Conservation (phyloP, 148 eudicot genomes). For the Arbutus unedo region DNA sequence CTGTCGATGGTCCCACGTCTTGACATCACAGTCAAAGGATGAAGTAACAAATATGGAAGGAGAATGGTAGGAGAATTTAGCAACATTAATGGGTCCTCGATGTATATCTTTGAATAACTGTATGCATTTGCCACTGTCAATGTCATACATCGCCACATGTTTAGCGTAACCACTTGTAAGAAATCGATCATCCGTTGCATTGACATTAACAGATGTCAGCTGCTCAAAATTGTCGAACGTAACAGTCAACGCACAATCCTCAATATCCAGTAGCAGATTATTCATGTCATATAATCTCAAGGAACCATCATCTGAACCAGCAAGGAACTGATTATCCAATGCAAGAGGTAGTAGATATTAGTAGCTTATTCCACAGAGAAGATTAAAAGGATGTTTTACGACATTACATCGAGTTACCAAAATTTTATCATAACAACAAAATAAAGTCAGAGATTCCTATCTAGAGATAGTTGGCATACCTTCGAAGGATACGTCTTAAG, state of each 20-base stretch:
- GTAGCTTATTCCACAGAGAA: not conserved
- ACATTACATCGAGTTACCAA: not conserved
- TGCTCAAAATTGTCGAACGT: slow-evolving; percentile 54
- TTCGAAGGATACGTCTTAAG: slow-evolving; percentile 65
- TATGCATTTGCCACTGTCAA: slow-evolving; percentile 49
- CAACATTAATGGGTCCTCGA: slow-evolving; percentile 71
- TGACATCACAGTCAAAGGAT: slow-evolving; percentile 71
- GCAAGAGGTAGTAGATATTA: slow-evolving; percentile 11
- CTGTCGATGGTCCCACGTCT: slow-evolving; percentile 83
- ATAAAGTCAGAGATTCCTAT: not conserved
- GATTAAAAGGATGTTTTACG: not conserved
- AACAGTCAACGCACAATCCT: slow-evolving; percentile 21
- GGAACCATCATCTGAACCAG: slow-evolving; percentile 75
- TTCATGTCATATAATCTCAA: slow-evolving; percentile 66
- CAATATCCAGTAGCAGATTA: slow-evolving; percentile 21
- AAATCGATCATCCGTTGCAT: slow-evolving; percentile 66
- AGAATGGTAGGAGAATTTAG: slow-evolving; percentile 64
- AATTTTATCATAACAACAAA: not conserved
- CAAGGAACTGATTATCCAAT: slow-evolving; percentile 51
- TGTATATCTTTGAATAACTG: slow-evolving; percentile 62
- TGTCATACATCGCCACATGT: slow-evolving; percentile 70
- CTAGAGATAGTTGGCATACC: slow-evolving; percentile 37
- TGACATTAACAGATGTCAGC: slow-evolving; percentile 67
- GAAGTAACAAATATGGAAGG: slow-evolving; percentile 73
- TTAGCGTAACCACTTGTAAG: slow-evolving; percentile 64